phyloP scores from a whole-genome alignment of 208 protist species.

The Wallacemonas rigidus region DNA sequence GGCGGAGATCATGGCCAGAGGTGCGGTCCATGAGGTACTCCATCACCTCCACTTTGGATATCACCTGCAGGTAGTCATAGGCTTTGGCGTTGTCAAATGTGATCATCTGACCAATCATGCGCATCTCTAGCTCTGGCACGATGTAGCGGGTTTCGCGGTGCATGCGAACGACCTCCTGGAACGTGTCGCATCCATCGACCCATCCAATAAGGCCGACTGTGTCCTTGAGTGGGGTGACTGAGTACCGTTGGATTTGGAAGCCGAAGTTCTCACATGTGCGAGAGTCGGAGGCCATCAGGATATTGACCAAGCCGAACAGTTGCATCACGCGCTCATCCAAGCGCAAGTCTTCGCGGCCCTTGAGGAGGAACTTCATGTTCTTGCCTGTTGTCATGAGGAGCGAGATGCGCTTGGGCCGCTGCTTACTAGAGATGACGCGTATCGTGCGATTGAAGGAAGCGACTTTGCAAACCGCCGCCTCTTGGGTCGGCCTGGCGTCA shows the following conservation, averaged over 20 bases:
- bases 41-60: slow-evolving; percentile 94
- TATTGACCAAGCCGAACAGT: slow-evolving; percentile 99
- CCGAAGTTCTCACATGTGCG: slow-evolving; percentile 84
- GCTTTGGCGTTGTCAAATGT: slow-evolving; percentile 77
- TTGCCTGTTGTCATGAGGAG: slow-evolving; percentile 95
- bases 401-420: slow-evolving; percentile 97
- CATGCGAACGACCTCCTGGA: slow-evolving; percentile 85
- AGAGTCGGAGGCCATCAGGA: slow-evolving; percentile 93
- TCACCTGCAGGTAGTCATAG: slow-evolving; percentile 83
- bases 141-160: slow-evolving; percentile 64
- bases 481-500: slow-evolving; percentile 81
- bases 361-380: slow-evolving; percentile 98
- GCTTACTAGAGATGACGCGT: slow-evolving; percentile 98
- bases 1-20: slow-evolving; percentile 96
- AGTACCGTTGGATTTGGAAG: slow-evolving; percentile 93
- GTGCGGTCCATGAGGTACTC: slow-evolving; percentile 95
- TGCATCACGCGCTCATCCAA: slow-evolving; percentile 99
- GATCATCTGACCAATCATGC: slow-evolving; percentile 86
- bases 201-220: slow-evolving; percentile 99
- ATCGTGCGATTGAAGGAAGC: slow-evolving; percentile 90
- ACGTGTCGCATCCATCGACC: slow-evolving; percentile 97
- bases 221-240: slow-evolving; percentile 98
- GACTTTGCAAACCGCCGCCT: slow-evolving; percentile 89
- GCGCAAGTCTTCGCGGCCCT: slow-evolving; percentile 97
- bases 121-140: slow-evolving; percentile 77